These are phyloP conservation scores for Digitaria exilis DNA, from an alignment of 202 grass and related monocot species.

Conservation along the genomic window DNA sequence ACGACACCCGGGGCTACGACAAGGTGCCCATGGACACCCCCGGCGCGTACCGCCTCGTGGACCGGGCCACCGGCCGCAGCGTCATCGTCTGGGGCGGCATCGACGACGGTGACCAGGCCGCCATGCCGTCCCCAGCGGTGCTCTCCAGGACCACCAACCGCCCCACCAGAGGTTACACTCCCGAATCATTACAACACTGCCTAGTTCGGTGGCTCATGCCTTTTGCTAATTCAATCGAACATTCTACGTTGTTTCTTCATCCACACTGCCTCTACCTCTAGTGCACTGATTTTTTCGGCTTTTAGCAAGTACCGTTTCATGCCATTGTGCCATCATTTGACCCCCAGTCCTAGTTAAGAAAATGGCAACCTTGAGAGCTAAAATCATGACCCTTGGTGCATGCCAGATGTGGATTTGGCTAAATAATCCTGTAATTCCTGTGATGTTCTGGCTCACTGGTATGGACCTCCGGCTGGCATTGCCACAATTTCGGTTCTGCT, in stretches of 20 bases:
- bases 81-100: conserved; percentile 86
- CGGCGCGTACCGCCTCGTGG: conserved; percentile 72
- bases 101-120: conserved; percentile 40
- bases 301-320: background rate
- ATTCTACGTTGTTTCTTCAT: background rate
- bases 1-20: conserved; percentile 50
- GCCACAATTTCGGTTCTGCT: background rate
- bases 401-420: background rate
- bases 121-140: conserved; percentile 54
- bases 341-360: background rate
- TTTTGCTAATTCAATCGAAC: background rate
- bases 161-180: conserved; percentile 2
- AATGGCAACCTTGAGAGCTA: background rate
- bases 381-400: background rate
- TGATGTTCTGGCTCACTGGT: background rate
- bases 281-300: background rate
- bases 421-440: background rate
- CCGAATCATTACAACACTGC: background rate
- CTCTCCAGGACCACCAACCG: conserved; percentile 46
- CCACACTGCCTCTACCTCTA: background rate
- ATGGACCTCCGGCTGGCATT: too few relatives aligned
- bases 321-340: background rate
- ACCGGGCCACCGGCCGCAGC: conserved; percentile 59
- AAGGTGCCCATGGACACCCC: conserved; percentile 63
- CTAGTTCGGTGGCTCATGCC: background rate